A percentile compares a stretch with the other conserved stretches of the same genome.
phyloP scores from a whole-genome alignment of 2,329 filamentous ascomycete genomes.

The Botrytis tulipae region DNA sequence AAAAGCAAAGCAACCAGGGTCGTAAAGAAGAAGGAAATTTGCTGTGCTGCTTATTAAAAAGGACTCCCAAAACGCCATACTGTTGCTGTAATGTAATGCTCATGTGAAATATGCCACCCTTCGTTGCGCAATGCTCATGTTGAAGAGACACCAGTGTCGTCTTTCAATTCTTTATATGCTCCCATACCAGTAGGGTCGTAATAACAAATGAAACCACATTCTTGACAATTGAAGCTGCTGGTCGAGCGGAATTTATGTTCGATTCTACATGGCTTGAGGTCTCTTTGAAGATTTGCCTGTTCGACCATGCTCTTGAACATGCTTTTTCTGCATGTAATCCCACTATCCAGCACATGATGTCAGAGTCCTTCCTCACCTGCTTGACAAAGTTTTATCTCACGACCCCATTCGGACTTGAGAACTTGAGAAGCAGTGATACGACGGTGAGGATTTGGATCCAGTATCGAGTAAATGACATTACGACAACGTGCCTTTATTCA shows the following conservation, averaged over 20 bases:
- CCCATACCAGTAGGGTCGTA: constrained; percentile 20
- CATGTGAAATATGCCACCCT: constrained; percentile 17
- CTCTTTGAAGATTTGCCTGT: constrained; percentile 21
- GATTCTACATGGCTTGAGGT: constrained; percentile 15
- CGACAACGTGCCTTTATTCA: constrained; percentile 78
- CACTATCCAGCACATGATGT: constrained; percentile 35
- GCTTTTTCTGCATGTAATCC: constrained; percentile 21
- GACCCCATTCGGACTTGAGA: constrained; percentile 97
- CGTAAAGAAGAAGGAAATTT: constrained; percentile 7
- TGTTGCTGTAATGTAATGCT: constrained; percentile 18
- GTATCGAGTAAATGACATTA: constrained; percentile 97
- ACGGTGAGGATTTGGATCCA: constrained; percentile 88
- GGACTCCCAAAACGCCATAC: constrained; percentile 16
- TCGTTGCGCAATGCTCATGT: constrained; percentile 16
- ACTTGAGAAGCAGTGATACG: constrained; percentile 96
- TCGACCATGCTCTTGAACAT: constrained; percentile 22
- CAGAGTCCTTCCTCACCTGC: constrained; percentile 93
- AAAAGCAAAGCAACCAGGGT: constrained; percentile 9
- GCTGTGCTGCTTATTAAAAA: constrained; percentile 9
- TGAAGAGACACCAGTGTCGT: constrained; percentile 20
- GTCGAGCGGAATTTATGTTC: constrained; percentile 18
- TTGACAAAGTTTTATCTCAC: constrained; percentile 95
- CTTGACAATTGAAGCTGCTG: constrained; percentile 21
- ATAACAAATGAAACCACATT: constrained; percentile 22
- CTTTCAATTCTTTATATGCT: constrained; percentile 13